Evolutionary conservation across 495 filamentous ascomycete species (phyloP), one percentile per base, ranked within the genome.

Genomic region (Thermothielavioides terrestris): DNA sequence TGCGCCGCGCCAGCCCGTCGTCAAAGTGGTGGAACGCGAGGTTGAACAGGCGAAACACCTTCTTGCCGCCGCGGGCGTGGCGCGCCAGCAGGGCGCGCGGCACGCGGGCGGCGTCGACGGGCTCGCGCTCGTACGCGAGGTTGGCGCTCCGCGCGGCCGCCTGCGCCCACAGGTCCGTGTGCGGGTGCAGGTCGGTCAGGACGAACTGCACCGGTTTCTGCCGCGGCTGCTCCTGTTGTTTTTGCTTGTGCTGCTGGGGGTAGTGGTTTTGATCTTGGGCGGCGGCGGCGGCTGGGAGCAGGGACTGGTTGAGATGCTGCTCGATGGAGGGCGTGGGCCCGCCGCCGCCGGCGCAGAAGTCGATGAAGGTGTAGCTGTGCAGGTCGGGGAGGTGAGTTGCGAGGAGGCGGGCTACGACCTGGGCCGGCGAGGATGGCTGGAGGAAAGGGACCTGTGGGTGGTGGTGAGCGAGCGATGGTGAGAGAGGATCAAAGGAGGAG

Each of bases 11-110:
- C 22, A 78, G 54, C 14, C 63, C 62, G 55, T 89, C 79, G 46
- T 79, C 75, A 54, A 89, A 88, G 66, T 89, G 85, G 57, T 89
- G 85, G 61, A 88, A 89, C 5, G 83, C 78, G 10, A 89, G 70
- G 56, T 79, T 85, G 63, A 83, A 89, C 22, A 88, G 64, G 2
- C 82, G 69, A 62, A 87, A 84, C 11, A 82, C 72, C 54, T 70
- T 69, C 41, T 62, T 68, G 2, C 62, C 50, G 2, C 64, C 51
- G 0, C 36, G 68, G 48, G 8, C 7, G 49, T 68, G 60, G 23
- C 37, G 45, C 0, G 44, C 56, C 12, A 78, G 57, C 6, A 82
- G 62, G 27, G 66, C 61, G 9, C 55, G 49, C 4, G 79, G 76
- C 6, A 77, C 77, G 38, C 67, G 49, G 15, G 75, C 66, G 15